Conservation (phyloP, 2,329 filamentous ascomycete genomes). For the Whalleya microplaca region DNA sequence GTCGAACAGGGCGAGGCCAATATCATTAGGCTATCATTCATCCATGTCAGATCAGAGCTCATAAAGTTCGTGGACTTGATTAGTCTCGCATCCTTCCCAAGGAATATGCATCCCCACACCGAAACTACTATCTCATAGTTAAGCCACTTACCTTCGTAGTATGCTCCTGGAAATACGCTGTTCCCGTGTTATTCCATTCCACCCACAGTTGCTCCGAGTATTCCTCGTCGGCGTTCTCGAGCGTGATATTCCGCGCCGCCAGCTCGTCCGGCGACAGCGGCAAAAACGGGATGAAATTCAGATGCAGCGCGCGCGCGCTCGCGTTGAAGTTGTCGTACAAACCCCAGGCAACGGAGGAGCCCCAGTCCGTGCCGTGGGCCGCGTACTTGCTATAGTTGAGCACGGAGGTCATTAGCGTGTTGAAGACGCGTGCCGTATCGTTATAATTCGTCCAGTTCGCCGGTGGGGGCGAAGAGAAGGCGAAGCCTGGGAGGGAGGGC, state of each 20-base stretch:
- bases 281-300: slow-evolving; percentile 11
- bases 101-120: no score
- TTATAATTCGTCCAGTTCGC: slow-evolving; percentile 31
- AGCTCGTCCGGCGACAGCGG: slow-evolving; percentile 6
- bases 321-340: slow-evolving; percentile 15
- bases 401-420: slow-evolving; percentile 17
- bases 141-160: slow-evolving; percentile 9
- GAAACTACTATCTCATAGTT: not conserved
- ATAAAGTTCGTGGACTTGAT: not conserved
- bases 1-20: slow-evolving; percentile 25
- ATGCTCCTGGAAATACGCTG: slow-evolving; percentile 9
- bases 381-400: slow-evolving; percentile 15
- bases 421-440: slow-evolving; percentile 15
- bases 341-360: slow-evolving; percentile 5
- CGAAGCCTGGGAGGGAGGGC: slow-evolving; percentile 54
- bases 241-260: slow-evolving; percentile 3
- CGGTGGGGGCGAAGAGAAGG: slow-evolving; percentile 50
- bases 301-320: slow-evolving; percentile 8
- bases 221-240: not conserved
- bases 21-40: slow-evolving; percentile 21
- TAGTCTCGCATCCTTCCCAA: no score
- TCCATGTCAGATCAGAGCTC: not conserved
- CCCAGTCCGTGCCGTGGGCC: slow-evolving; percentile 12
- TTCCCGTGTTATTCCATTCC: slow-evolving; percentile 6
- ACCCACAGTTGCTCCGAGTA: not conserved